Evolutionary conservation across 495 filamentous ascomycete species (phyloP), one percentile per base, ranked within the genome.

Genomic region (Rhizodiscina lignyota): DNA sequence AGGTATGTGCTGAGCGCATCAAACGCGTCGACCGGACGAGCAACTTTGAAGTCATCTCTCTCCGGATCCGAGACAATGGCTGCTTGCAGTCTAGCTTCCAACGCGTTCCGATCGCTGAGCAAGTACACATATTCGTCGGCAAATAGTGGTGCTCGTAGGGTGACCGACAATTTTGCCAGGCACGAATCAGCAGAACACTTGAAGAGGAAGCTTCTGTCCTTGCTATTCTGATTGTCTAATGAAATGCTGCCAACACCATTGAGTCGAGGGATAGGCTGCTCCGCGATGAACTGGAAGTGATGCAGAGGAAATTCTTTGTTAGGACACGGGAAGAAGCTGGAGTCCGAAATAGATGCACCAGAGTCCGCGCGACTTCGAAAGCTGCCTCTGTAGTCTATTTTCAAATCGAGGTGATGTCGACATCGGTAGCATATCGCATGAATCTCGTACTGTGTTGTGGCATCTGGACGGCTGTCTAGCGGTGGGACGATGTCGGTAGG

Each of bases 1-100:
- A 85, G 49, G 47, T 84, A 85, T 30, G 57, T 58, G 18, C 63
- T 62, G 23, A 85, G 54, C 17, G 68, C 74, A 16, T 58, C 44
- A 18, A 77, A 51, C 0, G 74, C 61, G 3, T 62, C 63, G 4
- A 67, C 57, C 4, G 62, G 58, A 26, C 56, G 56, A 6, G 64
- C 59, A 16, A 54, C 43, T 26, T 53, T 52, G 18, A 71, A 49
- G 21, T 68, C 72, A 24, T 67, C 58, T 40, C 76, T 69, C 5
- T 66, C 64, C 1, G 74, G 70, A 29, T 82, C 68, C 4, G 65
- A 45, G 26, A 54, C 52, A 37, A 66, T 60, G 2, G 71, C 72
- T 12, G 53, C 48, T 3, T 69, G 54, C 17, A 73, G 58, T 21
- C 76, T 63, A 30, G 59, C 46, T 24, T 53, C 55, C 30, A 84